Evolutionary conservation across 2,329 filamentous ascomycete genomes (phyloP), one percentile per base, ranked within the genome.

Genomic region (Beauveria brongniartii): DNA sequence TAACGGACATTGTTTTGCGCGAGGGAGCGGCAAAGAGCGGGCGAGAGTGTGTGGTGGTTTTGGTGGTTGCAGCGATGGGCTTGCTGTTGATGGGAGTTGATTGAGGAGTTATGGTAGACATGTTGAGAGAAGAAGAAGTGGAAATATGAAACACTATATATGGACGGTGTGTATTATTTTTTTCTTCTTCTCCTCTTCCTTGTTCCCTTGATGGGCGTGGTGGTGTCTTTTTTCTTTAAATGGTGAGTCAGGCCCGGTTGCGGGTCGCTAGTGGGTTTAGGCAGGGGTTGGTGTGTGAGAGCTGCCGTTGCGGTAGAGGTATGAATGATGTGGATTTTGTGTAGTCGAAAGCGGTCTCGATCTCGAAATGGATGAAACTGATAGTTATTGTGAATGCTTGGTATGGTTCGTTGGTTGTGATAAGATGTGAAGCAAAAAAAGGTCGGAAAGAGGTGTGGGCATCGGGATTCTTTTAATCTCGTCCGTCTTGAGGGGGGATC

Each of bases 1-100:
- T 95, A 80, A 97, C 89, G 74, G 90, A 95, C 94, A 97, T 97
- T 79, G 89, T 92, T 77, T 92, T 90, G 79, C 89, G 82, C 66
- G 78, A 75, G 55, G 78, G 69, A 41, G 76, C 76, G 66, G 75
- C 72, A 30, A 73, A 70, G 58, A 69, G 70, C 63, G 70, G 68
- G 59, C 68, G 67, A 64, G 69, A 62, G 63, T 70, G 67, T 62
- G 73, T 66, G 64, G 69, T 62, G 62, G 67, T 67, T 66, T 62
- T 64, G 54, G 61, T 65, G 43, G 57, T 26, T 14, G 57, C 56
- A 59, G 56, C 47, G 67, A 64, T 64, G 65, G 63, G 67, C 64
- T 62, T 54, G 51, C 37, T 61, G 65, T 66, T 63, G 63, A 66
- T 63, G 66, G 66, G 63, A 61, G 67, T 57, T 63, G 68, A 68